phyloP scores from a whole-genome alignment of 2,329 filamentous ascomycete species.

The Cladobotryum mycophilum region DNA sequence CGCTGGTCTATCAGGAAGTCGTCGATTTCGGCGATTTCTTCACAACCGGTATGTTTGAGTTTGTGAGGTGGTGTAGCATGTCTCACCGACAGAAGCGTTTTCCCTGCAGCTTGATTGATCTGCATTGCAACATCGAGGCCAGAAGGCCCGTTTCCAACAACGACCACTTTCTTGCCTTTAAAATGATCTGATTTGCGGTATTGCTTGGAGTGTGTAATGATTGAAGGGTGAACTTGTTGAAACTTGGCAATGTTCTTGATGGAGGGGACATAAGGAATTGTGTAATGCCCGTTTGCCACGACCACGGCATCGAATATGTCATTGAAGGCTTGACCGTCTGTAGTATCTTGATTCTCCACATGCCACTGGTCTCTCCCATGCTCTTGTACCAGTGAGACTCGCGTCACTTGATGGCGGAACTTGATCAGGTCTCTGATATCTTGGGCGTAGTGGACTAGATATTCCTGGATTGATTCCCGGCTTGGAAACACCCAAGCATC shows the following conservation, averaged over 20 bases:
- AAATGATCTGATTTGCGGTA: conserved; percentile 65
- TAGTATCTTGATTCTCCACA: conserved; percentile 47
- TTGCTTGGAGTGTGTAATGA: conserved; percentile 70
- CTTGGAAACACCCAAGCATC: conserved; percentile 67
- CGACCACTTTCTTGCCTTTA: conserved; percentile 64
- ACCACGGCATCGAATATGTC: conserved; percentile 67
- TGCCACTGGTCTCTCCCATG: conserved; percentile 50
- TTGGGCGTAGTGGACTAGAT: conserved; percentile 65
- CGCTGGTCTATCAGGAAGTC: conserved; percentile 48
- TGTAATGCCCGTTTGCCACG: conserved; percentile 70
- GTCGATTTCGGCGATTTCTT: conserved; percentile 52
- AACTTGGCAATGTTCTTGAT: conserved; percentile 56
- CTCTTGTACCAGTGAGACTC: conserved; percentile 37
- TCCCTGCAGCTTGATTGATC: conserved; percentile 56
- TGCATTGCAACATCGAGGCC: conserved; percentile 79
- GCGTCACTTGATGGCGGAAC: conserved; percentile 65
- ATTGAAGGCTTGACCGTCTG: conserved; percentile 32
- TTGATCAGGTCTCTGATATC: conserved; percentile 61
- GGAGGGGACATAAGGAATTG: conserved; percentile 59
- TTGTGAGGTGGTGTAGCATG: conserved; percentile 41
- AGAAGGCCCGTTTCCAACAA: conserved; percentile 80
- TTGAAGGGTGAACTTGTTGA: conserved; percentile 49
- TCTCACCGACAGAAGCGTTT: conserved; percentile 59
- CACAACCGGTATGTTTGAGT: conserved; percentile 39
- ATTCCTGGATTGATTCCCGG: conserved; percentile 63